Evolutionary conservation across 805 yeast genomes (phyloP).

Genomic region (Kuraishia capsulata): DNA sequence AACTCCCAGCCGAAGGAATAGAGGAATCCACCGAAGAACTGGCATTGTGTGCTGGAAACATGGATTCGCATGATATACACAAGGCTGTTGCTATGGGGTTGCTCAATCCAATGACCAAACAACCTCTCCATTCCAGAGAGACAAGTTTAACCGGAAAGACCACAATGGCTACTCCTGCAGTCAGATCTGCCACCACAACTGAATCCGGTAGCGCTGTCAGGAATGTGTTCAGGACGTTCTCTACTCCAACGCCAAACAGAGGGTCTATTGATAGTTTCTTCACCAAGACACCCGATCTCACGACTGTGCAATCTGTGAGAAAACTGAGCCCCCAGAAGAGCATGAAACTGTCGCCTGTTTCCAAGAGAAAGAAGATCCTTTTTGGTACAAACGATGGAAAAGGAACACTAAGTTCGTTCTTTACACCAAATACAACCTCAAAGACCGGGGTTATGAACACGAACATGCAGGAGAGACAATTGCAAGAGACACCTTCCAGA

Average conservation of each 20-base stretch:
- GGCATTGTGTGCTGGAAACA: conserved; percentile 34
- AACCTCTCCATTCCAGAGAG: conserved; percentile 38
- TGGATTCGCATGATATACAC: conserved; percentile 39
- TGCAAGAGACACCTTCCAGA: neutral
- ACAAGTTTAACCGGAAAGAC: conserved; percentile 16
- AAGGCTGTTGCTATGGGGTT: conserved; percentile 51
- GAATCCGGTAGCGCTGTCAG: too few species aligned
- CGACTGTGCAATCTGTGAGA: neutral
- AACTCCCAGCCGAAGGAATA: conserved; percentile 33
- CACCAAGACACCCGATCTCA: neutral
- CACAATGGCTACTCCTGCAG: neutral
- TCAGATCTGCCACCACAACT: neutral
- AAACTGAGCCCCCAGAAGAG: conserved; percentile 1
- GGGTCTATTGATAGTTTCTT: conserved; percentile 6
- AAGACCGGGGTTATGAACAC: neutral
- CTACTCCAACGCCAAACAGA: neutral
- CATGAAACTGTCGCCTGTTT: conserved; percentile 11
- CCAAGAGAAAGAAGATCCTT: conserved; percentile 17
- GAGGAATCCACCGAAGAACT: conserved; percentile 11
- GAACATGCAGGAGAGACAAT: neutral
- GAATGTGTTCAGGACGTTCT: neutral
- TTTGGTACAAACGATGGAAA: too few species aligned
- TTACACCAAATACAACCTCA: neutral
- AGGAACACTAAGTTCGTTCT: neutral
- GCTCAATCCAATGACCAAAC: conserved; percentile 54